Evolutionary conservation across 2,329 filamentous ascomycete genomes (phyloP).

Genomic region (Colletotrichum nymphaeae): DNA sequence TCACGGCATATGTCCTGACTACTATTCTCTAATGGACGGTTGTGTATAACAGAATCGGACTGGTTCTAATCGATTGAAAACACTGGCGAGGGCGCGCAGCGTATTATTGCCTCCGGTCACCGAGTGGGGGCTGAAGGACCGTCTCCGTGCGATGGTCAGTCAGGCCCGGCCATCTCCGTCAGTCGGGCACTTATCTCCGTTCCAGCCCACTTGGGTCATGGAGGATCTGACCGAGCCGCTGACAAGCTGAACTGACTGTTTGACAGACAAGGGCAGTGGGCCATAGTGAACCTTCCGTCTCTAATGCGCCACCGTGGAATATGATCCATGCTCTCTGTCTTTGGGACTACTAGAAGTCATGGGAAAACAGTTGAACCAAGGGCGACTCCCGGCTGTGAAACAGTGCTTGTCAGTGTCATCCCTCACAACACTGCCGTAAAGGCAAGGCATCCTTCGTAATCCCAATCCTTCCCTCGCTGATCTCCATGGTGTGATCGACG

Average conservation of each 20-base stretch:
- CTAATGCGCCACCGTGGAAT: background rate
- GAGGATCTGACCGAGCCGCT: background rate
- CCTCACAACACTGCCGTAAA: background rate
- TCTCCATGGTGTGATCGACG: background rate
- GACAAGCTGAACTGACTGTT: background rate
- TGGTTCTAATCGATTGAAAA: background rate
- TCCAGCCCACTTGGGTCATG: background rate
- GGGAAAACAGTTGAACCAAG: background rate
- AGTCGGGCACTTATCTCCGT: background rate
- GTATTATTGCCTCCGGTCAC: background rate
- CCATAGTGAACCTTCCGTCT: background rate
- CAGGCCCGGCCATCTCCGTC: background rate
- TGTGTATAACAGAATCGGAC: background rate
- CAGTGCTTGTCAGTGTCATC: background rate
- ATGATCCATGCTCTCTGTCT: background rate
- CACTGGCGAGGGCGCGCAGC: background rate
- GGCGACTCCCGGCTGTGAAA: slow-evolving; percentile 11
- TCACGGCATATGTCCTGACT: background rate
- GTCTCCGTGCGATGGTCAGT: background rate
- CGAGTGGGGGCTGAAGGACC: background rate
- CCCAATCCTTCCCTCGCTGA: background rate
- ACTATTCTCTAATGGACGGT: background rate
- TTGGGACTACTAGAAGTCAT: background rate
- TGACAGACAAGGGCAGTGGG: background rate
- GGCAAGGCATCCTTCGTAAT: background rate